phyloP scores from a whole-genome alignment of 2,329 filamentous ascomycete genomes.

The Ophiostoma novo-ulmi region DNA sequence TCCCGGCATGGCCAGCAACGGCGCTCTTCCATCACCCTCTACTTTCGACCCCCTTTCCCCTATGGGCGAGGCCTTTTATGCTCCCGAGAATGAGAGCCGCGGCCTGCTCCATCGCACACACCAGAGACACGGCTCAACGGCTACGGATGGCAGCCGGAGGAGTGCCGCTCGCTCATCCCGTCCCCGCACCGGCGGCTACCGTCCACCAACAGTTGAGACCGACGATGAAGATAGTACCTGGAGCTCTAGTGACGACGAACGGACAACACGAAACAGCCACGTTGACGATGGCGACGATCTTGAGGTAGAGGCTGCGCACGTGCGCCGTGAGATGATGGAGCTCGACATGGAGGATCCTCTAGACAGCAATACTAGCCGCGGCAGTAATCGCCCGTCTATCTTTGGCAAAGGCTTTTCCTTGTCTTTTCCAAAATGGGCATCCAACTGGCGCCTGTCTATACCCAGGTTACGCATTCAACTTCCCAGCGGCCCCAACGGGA shows the following conservation, averaged over 20 bases:
- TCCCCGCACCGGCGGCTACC: conserved; percentile 55
- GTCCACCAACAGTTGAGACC: conserved; percentile 71
- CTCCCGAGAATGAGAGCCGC: conserved; percentile 68
- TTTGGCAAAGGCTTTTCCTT: conserved; percentile 53
- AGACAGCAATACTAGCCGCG: conserved; percentile 29
- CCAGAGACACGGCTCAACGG: conserved; percentile 36
- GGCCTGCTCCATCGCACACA: conserved; percentile 59
- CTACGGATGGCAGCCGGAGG: conserved; percentile 32
- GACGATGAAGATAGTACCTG: conserved; percentile 62
- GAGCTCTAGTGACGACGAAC: conserved; percentile 41
- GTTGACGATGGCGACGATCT: conserved; percentile 39
- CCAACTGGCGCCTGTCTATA: conserved; percentile 44
- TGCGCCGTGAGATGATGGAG: conserved; percentile 80
- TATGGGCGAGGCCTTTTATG: conserved; percentile 57
- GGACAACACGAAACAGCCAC: conserved; percentile 24
- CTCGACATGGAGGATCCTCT: conserved; percentile 74
- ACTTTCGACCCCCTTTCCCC: conserved; percentile 49
- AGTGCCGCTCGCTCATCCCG: conserved; percentile 31
- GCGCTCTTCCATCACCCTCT: conserved; percentile 22
- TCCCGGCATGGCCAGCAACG: conserved; percentile 44
- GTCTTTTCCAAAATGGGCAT: conserved; percentile 51
- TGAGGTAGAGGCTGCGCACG: conserved; percentile 55
- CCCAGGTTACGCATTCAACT: conserved; percentile 47
- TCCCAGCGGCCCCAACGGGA: conserved; percentile 22
- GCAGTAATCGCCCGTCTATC: conserved; percentile 35